Conservation (phyloP, 2,329 filamentous ascomycete genomes). For the Ceratocystis smalleyi region DNA sequence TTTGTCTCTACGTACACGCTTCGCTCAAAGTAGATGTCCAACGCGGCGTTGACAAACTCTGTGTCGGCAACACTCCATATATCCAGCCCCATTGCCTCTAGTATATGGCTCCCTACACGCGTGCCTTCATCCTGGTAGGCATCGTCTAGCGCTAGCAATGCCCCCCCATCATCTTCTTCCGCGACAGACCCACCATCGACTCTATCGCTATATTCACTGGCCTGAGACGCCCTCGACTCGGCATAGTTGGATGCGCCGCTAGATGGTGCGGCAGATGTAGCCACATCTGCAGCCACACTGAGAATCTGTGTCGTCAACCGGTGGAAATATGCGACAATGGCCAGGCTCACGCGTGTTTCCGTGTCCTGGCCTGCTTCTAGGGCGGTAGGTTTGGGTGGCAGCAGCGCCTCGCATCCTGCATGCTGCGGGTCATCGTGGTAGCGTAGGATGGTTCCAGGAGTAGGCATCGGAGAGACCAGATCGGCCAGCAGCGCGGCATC, state of each 20-base stretch:
- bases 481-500: constrained; percentile 43
- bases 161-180: constrained; percentile 24
- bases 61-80: constrained; percentile 58
- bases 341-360: constrained; percentile 45
- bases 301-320: constrained; percentile 54
- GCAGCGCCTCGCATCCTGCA: background rate
- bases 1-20: constrained; percentile 49
- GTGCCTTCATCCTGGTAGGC: constrained; percentile 22
- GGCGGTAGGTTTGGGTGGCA: background rate
- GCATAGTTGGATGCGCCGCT: constrained; percentile 22
- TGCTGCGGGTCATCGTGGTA: background rate
- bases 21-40: constrained; percentile 50
- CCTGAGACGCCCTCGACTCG: constrained; percentile 22
- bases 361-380: constrained; percentile 21
- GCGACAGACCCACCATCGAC: constrained; percentile 5
- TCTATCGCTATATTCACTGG: constrained; percentile 20
- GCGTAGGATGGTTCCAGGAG: constrained; percentile 2
- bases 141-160: constrained; percentile 24
- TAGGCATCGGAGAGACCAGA: constrained; percentile 26
- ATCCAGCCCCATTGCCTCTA: constrained; percentile 61
- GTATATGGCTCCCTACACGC: constrained; percentile 45
- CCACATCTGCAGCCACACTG: constrained; percentile 44
- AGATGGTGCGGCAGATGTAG: constrained; percentile 31
- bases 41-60: constrained; percentile 49
- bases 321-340: constrained; percentile 69